Evolutionary conservation across 176 grass and related monocot species (phyloP), one percentile per base, ranked within the genome.

Genomic region (Panicum miliaceum): DNA sequence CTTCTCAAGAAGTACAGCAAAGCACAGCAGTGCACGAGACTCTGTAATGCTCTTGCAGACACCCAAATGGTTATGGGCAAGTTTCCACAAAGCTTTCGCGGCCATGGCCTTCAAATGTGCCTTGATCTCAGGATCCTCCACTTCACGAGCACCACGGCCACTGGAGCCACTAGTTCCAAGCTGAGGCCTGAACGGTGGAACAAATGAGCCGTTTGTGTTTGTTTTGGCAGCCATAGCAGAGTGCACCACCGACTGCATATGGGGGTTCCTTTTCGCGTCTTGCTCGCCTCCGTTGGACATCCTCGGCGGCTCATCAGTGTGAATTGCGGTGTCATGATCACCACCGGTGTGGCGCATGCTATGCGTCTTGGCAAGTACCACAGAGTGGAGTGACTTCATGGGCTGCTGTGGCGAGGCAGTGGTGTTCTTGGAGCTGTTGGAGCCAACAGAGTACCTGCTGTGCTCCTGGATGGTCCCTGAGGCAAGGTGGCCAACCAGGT

Each of bases 401-500:
- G 23, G 78, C 4, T 65, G 78, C 5, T 26, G 63, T 12, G 32
- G 34, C 0, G 59, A 70, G 0, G 86, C 40, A 3, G 34, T n/a
- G 27, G 54, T 82, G 36, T 82, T 90, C 83, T 70, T 85, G 57
- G 78, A 86, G 73, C 54, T 90, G 64, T 64, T 90, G 46, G 83
- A 85, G 64, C 78, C 78, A 14, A 94, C 78, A 4, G 87, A 69
- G 84, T 98, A 98, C 67, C 90, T 90, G 90, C 79, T 93, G 86
- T 98, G 95, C 82, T 98, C 95, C 68, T 98, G 95, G 42, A 98
- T 90, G 3, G 95, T 98, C 61, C 94, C 95, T 0, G 90, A 93
- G 2, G 95, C 95, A 25, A 98, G 86, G 54, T 98, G 92, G 50
- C 89, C 87, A 3, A 98, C 95, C 7, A 98, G 90, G 66, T 93